Conservation (phyloP, 2,329 filamentous ascomycete species). For the Ciborinia camelliae region DNA sequence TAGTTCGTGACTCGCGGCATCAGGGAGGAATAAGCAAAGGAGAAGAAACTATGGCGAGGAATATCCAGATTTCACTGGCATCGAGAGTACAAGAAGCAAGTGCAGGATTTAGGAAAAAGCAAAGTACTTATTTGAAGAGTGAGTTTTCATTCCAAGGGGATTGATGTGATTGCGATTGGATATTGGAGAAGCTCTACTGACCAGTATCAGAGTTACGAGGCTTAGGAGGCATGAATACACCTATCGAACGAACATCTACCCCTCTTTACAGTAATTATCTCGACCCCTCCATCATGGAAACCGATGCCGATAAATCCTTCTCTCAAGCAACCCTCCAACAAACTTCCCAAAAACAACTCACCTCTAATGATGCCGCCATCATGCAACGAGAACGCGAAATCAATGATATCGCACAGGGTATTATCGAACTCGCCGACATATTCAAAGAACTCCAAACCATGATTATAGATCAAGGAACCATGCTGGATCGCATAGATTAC, state of each 20-base stretch:
- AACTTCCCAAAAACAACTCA: slow-evolving; percentile 60
- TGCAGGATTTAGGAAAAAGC: slow-evolving; percentile 92
- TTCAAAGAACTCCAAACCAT: slow-evolving; percentile 95
- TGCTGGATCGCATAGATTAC: slow-evolving; percentile 94
- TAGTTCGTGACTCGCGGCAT: slow-evolving; percentile 77
- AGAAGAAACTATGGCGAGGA: slow-evolving; percentile 93
- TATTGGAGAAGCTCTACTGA: slow-evolving; percentile 22
- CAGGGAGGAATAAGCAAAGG: slow-evolving; percentile 70
- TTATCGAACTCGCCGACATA: slow-evolving; percentile 94
- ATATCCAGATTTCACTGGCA: slow-evolving; percentile 89
- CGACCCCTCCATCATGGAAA: slow-evolving; percentile 87
- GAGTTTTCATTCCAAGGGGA: slow-evolving; percentile 32
- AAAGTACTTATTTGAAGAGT: slow-evolving; percentile 95
- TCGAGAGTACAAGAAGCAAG: slow-evolving; percentile 87
- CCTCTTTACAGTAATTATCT: slow-evolving; percentile 57
- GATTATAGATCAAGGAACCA: slow-evolving; percentile 89
- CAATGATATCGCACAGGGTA: slow-evolving; percentile 95
- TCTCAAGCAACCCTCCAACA: slow-evolving; percentile 86
- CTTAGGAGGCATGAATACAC: slow-evolving; percentile 59
- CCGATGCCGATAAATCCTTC: slow-evolving; percentile 87
- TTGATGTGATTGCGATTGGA: not conserved
- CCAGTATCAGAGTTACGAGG: slow-evolving; percentile 63
- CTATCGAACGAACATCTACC: slow-evolving; percentile 53
- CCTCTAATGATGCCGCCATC: slow-evolving; percentile 79
- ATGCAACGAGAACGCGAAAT: slow-evolving; percentile 93